phyloP scores from a whole-genome alignment of 176 grass and related monocot genomes.

The Phoenix dactylifera region DNA sequence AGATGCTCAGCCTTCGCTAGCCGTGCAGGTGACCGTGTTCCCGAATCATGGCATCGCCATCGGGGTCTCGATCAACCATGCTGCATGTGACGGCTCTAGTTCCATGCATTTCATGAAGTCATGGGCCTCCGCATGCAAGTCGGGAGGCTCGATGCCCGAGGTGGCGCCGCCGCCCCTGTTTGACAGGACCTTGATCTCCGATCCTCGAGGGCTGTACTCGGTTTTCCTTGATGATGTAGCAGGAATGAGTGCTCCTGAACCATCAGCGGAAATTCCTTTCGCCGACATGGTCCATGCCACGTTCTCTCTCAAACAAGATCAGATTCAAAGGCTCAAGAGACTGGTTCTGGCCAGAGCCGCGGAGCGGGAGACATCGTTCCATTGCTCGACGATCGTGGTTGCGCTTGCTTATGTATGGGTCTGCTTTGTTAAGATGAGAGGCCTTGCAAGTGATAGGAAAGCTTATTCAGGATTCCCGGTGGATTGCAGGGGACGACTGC shows the following conservation, averaged over 20 bases:
- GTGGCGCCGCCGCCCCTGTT: background rate
- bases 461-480: too few relatives aligned
- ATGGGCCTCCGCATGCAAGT: constrained; percentile 8
- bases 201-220: too few relatives aligned
- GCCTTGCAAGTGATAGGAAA: too few relatives aligned
- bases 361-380: too few relatives aligned
- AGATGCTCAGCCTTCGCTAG: constrained; percentile 14
- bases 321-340: constrained; percentile 18
- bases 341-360: background rate
- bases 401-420: too few relatives aligned
- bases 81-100: constrained; percentile 24
- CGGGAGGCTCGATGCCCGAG: background rate
- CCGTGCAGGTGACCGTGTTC: constrained; percentile 33
- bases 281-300: too few relatives aligned
- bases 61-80: constrained; percentile 27
- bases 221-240: too few relatives aligned
- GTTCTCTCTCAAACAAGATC: background rate
- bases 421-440: too few relatives aligned
- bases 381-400: too few relatives aligned
- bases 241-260: too few relatives aligned
- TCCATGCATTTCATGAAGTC: constrained; percentile 35
- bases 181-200: constrained; percentile 18
- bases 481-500: too few relatives aligned
- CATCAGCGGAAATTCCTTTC: too few relatives aligned
- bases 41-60: constrained; percentile 26